Conservation (phyloP, 805 yeast species). For the Suhomyces tanzawaensis region DNA sequence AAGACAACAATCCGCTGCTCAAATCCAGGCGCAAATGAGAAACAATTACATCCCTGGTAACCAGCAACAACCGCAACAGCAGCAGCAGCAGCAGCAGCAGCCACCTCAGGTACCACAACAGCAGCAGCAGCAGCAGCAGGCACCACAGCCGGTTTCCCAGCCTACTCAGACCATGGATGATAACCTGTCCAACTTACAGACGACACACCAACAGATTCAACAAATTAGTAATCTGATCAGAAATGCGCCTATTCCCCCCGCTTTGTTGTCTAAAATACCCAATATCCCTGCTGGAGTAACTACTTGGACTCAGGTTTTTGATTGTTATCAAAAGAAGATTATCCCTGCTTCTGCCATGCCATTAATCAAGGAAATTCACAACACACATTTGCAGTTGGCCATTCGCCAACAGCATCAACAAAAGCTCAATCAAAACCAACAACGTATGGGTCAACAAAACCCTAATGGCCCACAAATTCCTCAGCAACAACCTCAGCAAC, state of each 20-base stretch:
- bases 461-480: conserved; percentile 6
- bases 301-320: conserved; percentile 80
- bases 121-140: conserved; percentile 12
- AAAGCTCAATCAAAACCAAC: conserved; percentile 23
- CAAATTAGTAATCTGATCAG: conserved; percentile 47
- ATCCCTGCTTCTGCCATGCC: conserved; percentile 58
- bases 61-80: conserved; percentile 2
- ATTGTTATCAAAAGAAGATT: conserved; percentile 55
- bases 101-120: conserved; percentile 7
- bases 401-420: conserved; percentile 50
- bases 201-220: conserved; percentile 35
- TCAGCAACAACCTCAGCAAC: conserved; percentile 14
- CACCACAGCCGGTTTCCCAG: conserved; percentile 13
- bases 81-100: conserved; percentile 4
- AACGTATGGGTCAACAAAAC: conserved; percentile 8
- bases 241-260: conserved; percentile 69
- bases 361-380: conserved; percentile 63
- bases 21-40: conserved; percentile 29
- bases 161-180: neutral
- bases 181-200: conserved; percentile 4
- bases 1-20: conserved; percentile 50
- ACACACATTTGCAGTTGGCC: conserved; percentile 60
- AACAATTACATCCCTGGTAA: conserved; percentile 7
- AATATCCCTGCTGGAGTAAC: conserved; percentile 73
- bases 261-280: conserved; percentile 64